A percentile compares a stretch with the other conserved stretches of the same genome.
phyloP scores from a whole-genome alignment of 148 eudicot species.

The Fagopyrum homotropicum region DNA sequence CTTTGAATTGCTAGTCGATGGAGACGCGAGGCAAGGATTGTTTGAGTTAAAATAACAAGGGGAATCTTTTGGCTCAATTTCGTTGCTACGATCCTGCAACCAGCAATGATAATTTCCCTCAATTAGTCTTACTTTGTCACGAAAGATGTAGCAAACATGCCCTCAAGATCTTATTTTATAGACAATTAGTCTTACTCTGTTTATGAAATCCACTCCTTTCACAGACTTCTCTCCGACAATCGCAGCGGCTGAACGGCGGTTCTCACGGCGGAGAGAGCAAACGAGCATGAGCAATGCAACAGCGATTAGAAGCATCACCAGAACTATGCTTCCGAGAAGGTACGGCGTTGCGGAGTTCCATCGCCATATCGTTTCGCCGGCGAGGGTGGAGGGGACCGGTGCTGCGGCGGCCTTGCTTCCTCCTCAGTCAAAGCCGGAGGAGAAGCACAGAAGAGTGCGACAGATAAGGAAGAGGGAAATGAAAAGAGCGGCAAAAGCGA shows the following conservation, averaged over 20 bases:
- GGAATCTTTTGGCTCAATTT: background rate
- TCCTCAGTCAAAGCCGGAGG: too few relatives aligned
- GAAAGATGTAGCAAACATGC: background rate
- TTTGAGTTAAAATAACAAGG: conserved; percentile 6
- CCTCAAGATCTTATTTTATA: too few relatives aligned
- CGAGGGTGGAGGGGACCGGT: background rate
- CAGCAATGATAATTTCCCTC: background rate
- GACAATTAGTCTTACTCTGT: too few relatives aligned
- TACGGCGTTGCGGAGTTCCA: conserved; percentile 29
- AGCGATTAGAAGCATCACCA: conserved; percentile 20
- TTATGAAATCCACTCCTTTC: too few relatives aligned
- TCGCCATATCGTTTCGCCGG: conserved; percentile 5
- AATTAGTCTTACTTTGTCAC: background rate
- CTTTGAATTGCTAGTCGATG: conserved; percentile 16
- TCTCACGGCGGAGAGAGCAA: conserved; percentile 16
- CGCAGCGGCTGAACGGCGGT: background rate
- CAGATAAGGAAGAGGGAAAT: too few relatives aligned
- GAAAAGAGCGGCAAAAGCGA: too few relatives aligned
- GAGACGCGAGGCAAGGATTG: conserved; percentile 17
- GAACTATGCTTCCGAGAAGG: conserved; percentile 25
- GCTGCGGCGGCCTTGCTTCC: too few relatives aligned
- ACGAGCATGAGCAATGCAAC: conserved; percentile 28
- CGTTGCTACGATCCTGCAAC: conserved; percentile 28
- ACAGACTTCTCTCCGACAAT: too few relatives aligned
- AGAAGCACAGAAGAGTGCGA: too few relatives aligned